Base-by-base conservation (phyloP, 306 rosid species). In the Prunus salicina region DNA sequence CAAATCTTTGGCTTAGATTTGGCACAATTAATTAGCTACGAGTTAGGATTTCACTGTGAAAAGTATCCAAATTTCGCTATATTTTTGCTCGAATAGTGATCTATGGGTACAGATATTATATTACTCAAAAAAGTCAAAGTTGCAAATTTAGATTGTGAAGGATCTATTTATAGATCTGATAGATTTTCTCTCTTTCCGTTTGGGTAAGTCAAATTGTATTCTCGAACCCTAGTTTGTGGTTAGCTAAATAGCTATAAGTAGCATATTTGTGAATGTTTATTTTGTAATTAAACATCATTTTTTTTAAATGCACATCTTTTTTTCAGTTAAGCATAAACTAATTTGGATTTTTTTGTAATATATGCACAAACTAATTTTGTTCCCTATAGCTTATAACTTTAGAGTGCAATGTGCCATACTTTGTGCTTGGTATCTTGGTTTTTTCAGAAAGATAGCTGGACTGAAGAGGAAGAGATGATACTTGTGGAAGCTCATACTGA, bases 381-480 rank as follows among this genome's bases (percentile, higher is more conserved):
- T 70, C 34, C 1, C 2, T 14, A 3, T 8, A 15, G 43, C 72
- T 19, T 47, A n/a, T 9, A 2, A 68, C 2, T 47, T 14, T 49
- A 50, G 45, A 49, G 61, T 69, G 25, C 25, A 15, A 25, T 30
- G 12, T 70, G 25, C 64, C 32, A 34, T 16, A 18, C 4, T 28
- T 7, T 50, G 41, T 38, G 14, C 45, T 77, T 22, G 41, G 8
- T 20, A 8, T 60, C 34, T 24, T 47, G 43, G 18, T 58, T 41
- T 22, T 79, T 50, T 20, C 77, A 93, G 98, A 93, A 93, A 81
- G 96, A 90, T 69, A 50, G 87, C 63, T 90, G 97, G 97, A 89
- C 85, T 41, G 96, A 87, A 67, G 93, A 90, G 62, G 97, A 94
- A 76, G 98, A 94, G 79, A 86, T 24, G 55, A 84, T 85, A 41